These are phyloP conservation scores for Lepidium sativum DNA, from an alignment of 345 rosid species.

Conservation along the genomic window DNA sequence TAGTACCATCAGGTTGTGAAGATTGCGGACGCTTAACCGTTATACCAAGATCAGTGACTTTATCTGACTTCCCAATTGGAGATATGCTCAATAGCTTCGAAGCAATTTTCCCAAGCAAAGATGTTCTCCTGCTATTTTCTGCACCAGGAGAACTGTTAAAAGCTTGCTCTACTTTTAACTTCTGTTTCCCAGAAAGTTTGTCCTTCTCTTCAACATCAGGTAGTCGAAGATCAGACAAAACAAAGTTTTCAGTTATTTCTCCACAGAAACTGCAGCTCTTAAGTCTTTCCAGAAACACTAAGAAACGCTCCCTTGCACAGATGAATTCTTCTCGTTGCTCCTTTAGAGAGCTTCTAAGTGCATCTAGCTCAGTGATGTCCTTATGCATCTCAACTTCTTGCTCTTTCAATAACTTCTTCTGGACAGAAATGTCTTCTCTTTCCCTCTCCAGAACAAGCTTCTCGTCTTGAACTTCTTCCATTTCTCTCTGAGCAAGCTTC, in stretches of 20 bases:
- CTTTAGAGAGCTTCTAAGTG: constrained; percentile 48
- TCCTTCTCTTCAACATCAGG: constrained; percentile 37
- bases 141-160: constrained; percentile 25
- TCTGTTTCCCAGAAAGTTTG: constrained; percentile 11
- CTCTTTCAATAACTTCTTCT: constrained; percentile 42
- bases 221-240: constrained; percentile 46
- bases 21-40: constrained; percentile 13
- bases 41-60: constrained; percentile 19
- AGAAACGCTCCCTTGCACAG: constrained; percentile 44
- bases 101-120: constrained; percentile 60
- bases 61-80: constrained; percentile 38
- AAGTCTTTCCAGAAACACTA: constrained; percentile 51
- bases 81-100: constrained; percentile 53
- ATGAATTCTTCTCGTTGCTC: constrained; percentile 43
- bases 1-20: constrained; percentile 5
- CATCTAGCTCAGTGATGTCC: constrained; percentile 57
- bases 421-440: constrained; percentile 38
- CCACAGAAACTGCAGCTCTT: constrained; percentile 56
- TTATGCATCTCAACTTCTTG: constrained; percentile 52
- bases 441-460: constrained; percentile 38
- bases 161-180: constrained; percentile 19
- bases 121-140: constrained; percentile 29
- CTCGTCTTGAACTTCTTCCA: constrained; percentile 42
- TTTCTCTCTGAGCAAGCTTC: constrained; percentile 43
- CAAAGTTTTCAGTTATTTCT: constrained; percentile 44